Evolutionary conservation across 1,139 yeast species (phyloP).

Genomic region (Saccharomycopsis crataegensis): DNA sequence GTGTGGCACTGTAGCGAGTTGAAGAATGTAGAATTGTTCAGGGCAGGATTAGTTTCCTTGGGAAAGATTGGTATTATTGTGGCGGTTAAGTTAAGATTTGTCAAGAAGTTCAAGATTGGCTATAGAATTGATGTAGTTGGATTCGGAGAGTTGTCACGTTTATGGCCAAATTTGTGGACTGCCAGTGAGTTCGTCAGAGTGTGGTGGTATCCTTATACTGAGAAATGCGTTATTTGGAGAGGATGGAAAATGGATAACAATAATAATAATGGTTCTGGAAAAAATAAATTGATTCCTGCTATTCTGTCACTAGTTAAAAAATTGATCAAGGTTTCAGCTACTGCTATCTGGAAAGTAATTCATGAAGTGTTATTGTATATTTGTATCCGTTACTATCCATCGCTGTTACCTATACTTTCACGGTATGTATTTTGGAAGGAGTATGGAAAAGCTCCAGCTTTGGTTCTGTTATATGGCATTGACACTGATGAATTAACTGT

Average conservation of each 20-base stretch:
- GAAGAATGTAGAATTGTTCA: constrained; percentile 62
- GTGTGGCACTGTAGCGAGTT: constrained; percentile 61
- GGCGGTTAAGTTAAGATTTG: constrained; percentile 77
- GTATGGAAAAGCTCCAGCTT: constrained; percentile 48
- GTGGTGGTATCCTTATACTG: constrained; percentile 97
- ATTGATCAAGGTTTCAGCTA: not conserved
- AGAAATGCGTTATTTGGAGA: constrained; percentile 83
- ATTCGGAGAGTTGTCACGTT: constrained; percentile 49
- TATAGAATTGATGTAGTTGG: constrained; percentile 76
- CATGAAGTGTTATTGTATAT: constrained; percentile 76
- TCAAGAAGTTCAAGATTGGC: constrained; percentile 76
- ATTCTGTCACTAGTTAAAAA: not conserved
- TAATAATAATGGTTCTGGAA: too few relatives aligned
- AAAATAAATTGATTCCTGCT: too few relatives aligned
- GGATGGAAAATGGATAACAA: constrained; percentile 48
- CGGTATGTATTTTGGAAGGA: constrained; percentile 78
- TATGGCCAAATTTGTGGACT: constrained; percentile 76
- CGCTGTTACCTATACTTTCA: constrained; percentile 78
- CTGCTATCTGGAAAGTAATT: constrained; percentile 39
- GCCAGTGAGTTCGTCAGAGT: constrained; percentile 85
- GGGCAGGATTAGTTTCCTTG: constrained; percentile 78
- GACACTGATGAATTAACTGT: not conserved
- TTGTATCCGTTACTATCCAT: constrained; percentile 64
- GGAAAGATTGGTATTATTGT: constrained; percentile 91
- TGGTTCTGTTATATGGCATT: not conserved